Base-by-base conservation (phyloP, 2,329 filamentous ascomycete species). In the Dothideomycetes sp. region DNA sequence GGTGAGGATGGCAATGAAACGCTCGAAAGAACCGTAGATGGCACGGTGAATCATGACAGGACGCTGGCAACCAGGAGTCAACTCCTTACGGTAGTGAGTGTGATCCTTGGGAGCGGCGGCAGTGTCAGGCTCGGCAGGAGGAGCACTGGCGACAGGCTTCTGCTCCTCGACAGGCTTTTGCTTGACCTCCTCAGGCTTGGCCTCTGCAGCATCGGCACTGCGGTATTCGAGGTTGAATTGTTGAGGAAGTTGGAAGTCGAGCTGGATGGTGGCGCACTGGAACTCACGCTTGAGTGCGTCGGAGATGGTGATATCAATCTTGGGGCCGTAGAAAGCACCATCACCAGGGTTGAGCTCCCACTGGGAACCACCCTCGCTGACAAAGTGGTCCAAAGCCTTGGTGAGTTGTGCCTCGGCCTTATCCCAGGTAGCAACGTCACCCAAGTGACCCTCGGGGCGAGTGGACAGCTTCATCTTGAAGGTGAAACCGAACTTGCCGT, bases 391-490 rank as follows among this genome's bases (percentile, higher is more conserved):
- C 34, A 98, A 71, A 13, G 88, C 85, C 46, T 80, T 72, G 56
- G 79, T 80, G 36, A 98, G 72, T 60, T 83, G 85, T 12, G 69
- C 71, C 64, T 98, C 91, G 24, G 91, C 91, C 47, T 78, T 76
- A 60, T 96, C 72, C 89, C 91, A 98, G 10, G 85, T 87, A 55
- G 82, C 79, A 20, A 88, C 69, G 42, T 89, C 78, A 48, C 91
- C 91, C 55, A 96, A 79, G 61, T 76, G 94, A 57, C 91, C 89
- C 50, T 96, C 89, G 2, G 79, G 79, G 15, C 87, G 79, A 22
- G 91, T 98, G 45, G 88, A 95, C 20, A 98, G 77, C 67, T 93
- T 93, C 60, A 96, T 69, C 68, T 89, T 94, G 73, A 95, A 96
- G 13, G 80, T 81, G 61, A 93, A 87, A 35, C 84, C 86, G 48